These are phyloP conservation scores for Verticillium dahliae DNA, from an alignment of 2,329 filamentous ascomycete genomes.

Conservation along the genomic window DNA sequence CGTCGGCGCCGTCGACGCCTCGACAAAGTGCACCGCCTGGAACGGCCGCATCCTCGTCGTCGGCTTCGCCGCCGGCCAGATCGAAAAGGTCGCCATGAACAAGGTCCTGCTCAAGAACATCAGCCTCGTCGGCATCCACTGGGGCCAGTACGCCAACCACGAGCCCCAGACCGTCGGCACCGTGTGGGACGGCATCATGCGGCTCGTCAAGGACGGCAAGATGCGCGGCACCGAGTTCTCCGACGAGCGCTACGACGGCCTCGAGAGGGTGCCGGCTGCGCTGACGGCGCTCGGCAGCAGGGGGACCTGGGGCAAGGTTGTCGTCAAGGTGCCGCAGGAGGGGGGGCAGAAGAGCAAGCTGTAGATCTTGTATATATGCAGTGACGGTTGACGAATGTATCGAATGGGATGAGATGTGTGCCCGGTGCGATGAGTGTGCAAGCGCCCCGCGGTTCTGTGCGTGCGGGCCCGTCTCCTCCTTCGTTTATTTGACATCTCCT, in stretches of 20 bases:
- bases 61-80: conserved; percentile 71
- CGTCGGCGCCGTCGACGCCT: conserved; percentile 80
- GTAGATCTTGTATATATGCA: conserved; percentile 19
- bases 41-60: conserved; percentile 84
- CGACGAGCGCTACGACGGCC: conserved; percentile 73
- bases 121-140: conserved; percentile 80
- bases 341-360: conserved; percentile 53
- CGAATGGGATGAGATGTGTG: too few species aligned
- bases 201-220: conserved; percentile 70
- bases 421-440: background rate
- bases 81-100: conserved; percentile 65
- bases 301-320: conserved; percentile 94
- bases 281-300: conserved; percentile 70
- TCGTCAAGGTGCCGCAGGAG: conserved; percentile 74
- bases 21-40: conserved; percentile 89
- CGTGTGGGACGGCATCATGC: conserved; percentile 80
- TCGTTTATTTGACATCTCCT: background rate
- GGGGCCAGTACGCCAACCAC: conserved; percentile 74
- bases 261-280: conserved; percentile 73
- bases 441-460: background rate
- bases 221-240: conserved; percentile 77
- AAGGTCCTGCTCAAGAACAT: conserved; percentile 93
- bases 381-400: too few species aligned
- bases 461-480: background rate
- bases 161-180: conserved; percentile 62